A percentile compares a stretch with the other conserved stretches of the same genome.
phyloP scores from a whole-genome alignment of 164 flowering plant species.

The Warburgia ugandensis region DNA sequence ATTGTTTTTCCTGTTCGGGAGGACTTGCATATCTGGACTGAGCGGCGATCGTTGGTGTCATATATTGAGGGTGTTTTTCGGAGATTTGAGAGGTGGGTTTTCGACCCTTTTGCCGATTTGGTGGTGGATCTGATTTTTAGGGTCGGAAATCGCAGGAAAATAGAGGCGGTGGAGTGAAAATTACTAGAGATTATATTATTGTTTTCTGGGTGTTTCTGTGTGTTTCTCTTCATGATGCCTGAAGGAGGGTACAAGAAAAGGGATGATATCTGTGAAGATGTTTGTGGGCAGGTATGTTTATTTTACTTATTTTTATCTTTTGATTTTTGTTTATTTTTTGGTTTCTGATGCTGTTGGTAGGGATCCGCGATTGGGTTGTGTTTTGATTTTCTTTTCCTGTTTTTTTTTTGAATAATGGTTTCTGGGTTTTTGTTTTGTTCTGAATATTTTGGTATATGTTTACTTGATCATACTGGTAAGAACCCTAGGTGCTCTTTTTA shows the following conservation, averaged over 20 bases:
- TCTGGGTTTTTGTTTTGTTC: not conserved
- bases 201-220: not conserved
- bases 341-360: not conserved
- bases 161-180: too few relatives aligned
- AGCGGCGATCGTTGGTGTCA: too few relatives aligned
- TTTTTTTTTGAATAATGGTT: not conserved
- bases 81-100: too few relatives aligned
- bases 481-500: too few relatives aligned
- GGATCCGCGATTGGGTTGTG: not conserved
- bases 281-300: conserved; percentile 71
- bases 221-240: conserved; percentile 31
- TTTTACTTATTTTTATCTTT: not conserved
- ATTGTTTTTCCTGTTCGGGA: too few relatives aligned
- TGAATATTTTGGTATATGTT: not conserved
- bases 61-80: too few relatives aligned
- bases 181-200: too few relatives aligned
- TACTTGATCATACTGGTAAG: too few relatives aligned
- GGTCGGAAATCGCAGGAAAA: not conserved
- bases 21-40: too few relatives aligned
- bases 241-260: conserved; percentile 54
- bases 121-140: not conserved
- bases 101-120: conserved; percentile 5
- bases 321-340: not conserved
- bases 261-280: conserved; percentile 66
- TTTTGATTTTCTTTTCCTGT: not conserved